A percentile compares a stretch with the other conserved stretches of the same genome.
phyloP scores from a whole-genome alignment of 768 basidiomycete species.

The Lentinula sp. region DNA sequence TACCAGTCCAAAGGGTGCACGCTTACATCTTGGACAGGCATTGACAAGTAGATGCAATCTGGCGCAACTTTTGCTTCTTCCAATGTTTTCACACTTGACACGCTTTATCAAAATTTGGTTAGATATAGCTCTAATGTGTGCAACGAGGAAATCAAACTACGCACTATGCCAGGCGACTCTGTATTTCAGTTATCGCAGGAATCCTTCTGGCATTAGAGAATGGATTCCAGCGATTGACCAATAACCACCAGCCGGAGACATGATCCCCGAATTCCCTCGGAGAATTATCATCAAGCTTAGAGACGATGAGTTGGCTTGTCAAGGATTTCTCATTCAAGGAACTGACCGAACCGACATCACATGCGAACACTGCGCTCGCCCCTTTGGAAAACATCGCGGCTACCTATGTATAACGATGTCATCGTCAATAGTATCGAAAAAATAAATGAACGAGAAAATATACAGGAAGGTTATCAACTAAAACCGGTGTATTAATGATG shows the following conservation, averaged over 20 bases:
- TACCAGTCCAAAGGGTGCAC: background rate
- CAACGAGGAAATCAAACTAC: conserved; percentile 23
- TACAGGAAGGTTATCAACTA: conserved; percentile 89
- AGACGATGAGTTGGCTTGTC: background rate
- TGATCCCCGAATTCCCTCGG: conserved; percentile 93
- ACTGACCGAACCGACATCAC: conserved; percentile 85
- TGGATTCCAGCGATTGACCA: conserved; percentile 91
- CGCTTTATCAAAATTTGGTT: conserved; percentile 40
- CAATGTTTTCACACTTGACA: conserved; percentile 90
- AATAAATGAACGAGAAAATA: conserved; percentile 12
- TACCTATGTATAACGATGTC: conserved; percentile 43
- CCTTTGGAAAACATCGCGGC: conserved; percentile 91
- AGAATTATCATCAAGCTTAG: conserved; percentile 86
- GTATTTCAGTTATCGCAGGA: conserved; percentile 90
- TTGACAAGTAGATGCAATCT: conserved; percentile 85
- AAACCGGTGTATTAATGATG: background rate
- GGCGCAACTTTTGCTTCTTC: conserved; percentile 92
- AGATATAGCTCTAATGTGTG: conserved; percentile 1
- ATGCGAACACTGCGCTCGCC: conserved; percentile 84
- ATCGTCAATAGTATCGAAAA: background rate
- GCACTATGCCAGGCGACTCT: conserved; percentile 91
- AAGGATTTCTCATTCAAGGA: background rate
- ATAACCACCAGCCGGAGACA: conserved; percentile 93
- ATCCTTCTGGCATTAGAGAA: conserved; percentile 73
- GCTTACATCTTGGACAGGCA: conserved; percentile 89